phyloP scores from a whole-genome alignment of 2,329 filamentous ascomycete genomes.

The Cytospora piceicola region DNA sequence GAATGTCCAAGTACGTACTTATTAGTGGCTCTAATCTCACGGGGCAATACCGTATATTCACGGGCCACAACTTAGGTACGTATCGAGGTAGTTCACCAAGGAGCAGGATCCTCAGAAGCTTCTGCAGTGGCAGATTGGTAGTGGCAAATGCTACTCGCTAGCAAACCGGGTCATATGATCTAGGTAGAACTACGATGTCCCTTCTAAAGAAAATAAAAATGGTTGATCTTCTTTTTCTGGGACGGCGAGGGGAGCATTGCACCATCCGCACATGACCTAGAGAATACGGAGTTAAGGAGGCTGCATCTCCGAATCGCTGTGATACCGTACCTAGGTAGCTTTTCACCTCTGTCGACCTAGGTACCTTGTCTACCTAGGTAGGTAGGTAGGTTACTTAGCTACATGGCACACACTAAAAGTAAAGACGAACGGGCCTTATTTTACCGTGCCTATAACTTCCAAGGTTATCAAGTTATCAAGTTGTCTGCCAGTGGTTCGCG shows the following conservation, averaged over 20 bases:
- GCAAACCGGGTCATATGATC: background rate
- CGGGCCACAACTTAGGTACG: background rate
- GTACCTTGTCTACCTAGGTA: background rate
- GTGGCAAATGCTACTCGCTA: background rate
- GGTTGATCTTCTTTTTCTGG: too few relatives aligned
- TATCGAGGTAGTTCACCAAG: background rate
- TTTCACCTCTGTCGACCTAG: background rate
- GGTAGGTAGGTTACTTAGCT: background rate
- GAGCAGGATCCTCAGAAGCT: background rate
- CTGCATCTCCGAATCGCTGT: background rate
- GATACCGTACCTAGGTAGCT: too few relatives aligned
- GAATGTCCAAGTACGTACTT: background rate
- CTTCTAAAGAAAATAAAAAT: background rate
- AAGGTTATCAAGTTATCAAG: background rate
- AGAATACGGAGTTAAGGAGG: background rate
- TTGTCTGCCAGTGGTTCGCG: background rate
- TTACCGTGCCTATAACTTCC: too few relatives aligned
- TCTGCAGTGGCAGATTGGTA: background rate
- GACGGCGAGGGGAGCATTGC: too few relatives aligned
- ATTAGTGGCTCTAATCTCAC: background rate
- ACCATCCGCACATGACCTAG: background rate
- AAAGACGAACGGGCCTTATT: background rate
- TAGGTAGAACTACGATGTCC: background rate
- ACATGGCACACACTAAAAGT: background rate
- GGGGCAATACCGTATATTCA: background rate